Percentiles rank a stretch among this genome's conserved stretches.
phyloP scores from a whole-genome alignment of 164 flowering plant genomes.

The Akebia trifoliata region DNA sequence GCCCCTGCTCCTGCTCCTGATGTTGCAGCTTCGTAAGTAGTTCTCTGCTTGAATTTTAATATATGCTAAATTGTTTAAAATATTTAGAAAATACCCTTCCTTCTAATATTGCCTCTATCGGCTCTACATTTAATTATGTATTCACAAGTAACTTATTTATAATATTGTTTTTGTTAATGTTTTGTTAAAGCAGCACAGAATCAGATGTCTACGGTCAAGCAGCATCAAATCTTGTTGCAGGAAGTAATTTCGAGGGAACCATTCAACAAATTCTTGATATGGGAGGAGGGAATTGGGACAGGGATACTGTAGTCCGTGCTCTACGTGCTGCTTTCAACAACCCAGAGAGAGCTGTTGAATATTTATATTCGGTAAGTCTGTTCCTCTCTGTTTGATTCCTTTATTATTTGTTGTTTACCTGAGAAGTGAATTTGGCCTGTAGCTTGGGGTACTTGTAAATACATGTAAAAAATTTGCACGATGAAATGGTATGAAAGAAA shows the following conservation, averaged over 20 bases:
- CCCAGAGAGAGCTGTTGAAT: constrained; percentile 97
- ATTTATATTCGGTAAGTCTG: constrained; percentile 72
- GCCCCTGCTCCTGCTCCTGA: constrained; percentile 13
- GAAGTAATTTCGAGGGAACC: constrained; percentile 60
- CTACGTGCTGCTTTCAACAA: constrained; percentile 95
- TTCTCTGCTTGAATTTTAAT: neutral
- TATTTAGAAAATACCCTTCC: neutral
- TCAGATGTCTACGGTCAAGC: constrained; percentile 71
- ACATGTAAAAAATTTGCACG: too few species aligned
- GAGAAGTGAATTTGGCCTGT: neutral
- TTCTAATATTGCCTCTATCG: neutral
- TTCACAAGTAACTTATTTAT: neutral
- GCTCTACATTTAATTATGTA: neutral
- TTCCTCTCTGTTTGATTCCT: neutral
- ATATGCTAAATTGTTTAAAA: neutral
- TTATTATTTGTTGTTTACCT: neutral
- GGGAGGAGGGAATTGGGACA: constrained; percentile 98
- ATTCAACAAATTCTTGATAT: constrained; percentile 84
- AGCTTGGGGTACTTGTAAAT: too few species aligned
- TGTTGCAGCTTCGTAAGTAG: constrained; percentile 29
- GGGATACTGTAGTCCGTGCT: constrained; percentile 85
- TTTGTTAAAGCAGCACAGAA: constrained; percentile 36
- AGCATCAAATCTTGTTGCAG: constrained; percentile 89
- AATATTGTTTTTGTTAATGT: neutral
- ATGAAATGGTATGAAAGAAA: too few species aligned